Conservation (phyloP, 176 grass and related monocot species). For the Puccinellia tenuiflora region DNA sequence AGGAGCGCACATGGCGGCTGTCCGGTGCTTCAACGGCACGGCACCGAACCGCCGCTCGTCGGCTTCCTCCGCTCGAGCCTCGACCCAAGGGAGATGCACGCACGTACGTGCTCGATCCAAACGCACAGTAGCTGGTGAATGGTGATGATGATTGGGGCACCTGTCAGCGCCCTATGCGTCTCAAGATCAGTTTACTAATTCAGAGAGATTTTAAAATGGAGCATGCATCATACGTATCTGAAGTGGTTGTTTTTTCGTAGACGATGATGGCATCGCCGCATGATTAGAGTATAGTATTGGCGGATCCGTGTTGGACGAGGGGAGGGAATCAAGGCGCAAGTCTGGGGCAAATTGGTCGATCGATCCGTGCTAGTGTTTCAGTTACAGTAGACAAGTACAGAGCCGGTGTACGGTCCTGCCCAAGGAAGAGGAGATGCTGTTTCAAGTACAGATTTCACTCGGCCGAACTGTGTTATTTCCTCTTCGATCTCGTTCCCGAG, state of each 20-base stretch:
- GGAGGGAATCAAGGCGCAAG: neutral
- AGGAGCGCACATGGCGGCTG: neutral
- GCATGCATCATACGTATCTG: neutral
- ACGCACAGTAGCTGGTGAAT: neutral
- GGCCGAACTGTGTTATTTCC: no score
- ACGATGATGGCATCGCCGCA: neutral
- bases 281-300: neutral
- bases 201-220: neutral
- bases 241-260: neutral
- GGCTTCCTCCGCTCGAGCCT: neutral
- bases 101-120: neutral
- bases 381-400: slow-evolving; percentile 8
- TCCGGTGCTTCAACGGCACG: neutral
- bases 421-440: neutral
- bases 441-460: neutral
- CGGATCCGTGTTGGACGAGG: neutral
- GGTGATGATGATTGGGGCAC: neutral
- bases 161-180: neutral
- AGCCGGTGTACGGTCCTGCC: neutral
- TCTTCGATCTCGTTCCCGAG: neutral
- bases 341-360: neutral
- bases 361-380: neutral
- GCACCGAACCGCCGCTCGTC: neutral
- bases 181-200: neutral
- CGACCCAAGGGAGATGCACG: neutral